These are phyloP conservation scores for Coprinopsis marcescibilis DNA, from an alignment of 768 basidiomycete species.

Conservation along the genomic window DNA sequence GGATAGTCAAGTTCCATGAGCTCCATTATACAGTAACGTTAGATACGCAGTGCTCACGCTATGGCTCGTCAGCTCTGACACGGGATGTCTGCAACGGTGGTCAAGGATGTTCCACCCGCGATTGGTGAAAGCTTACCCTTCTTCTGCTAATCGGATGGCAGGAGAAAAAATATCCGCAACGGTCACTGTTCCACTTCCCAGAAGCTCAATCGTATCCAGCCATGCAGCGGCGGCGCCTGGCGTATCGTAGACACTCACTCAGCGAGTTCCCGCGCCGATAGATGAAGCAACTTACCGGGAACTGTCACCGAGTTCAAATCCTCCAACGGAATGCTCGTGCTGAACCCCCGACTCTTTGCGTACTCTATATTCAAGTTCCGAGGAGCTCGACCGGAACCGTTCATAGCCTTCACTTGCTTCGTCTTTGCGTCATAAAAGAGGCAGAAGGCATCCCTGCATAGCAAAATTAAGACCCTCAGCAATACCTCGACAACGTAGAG, in stretches of 20 bases:
- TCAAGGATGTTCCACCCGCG: background rate
- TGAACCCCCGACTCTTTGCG: slow-evolving; percentile 61
- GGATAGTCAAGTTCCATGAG: no score
- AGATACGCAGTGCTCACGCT: no score
- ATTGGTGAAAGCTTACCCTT: slow-evolving; percentile 52
- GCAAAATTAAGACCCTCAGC: background rate
- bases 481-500: no score
- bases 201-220: slow-evolving; percentile 79
- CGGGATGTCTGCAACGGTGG: slow-evolving; percentile 60
- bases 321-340: slow-evolving; percentile 66
- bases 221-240: slow-evolving; percentile 91
- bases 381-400: slow-evolving; percentile 89
- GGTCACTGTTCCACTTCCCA: slow-evolving; percentile 69
- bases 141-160: slow-evolving; percentile 87
- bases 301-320: slow-evolving; percentile 92
- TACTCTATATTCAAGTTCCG: slow-evolving; percentile 73
- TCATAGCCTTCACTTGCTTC: slow-evolving; percentile 81
- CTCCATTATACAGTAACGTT: no score
- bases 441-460: slow-evolving; percentile 78
- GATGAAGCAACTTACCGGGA: slow-evolving; percentile 44
- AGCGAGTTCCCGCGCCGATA: background rate
- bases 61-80: slow-evolving; percentile 73
- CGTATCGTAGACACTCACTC: background rate
- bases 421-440: slow-evolving; percentile 84
- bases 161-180: slow-evolving; percentile 74